Evolutionary conservation across 371 early-diverging fungal genomes (phyloP), one percentile per base, ranked within the genome.

Genomic region (Mucor racemosus): DNA sequence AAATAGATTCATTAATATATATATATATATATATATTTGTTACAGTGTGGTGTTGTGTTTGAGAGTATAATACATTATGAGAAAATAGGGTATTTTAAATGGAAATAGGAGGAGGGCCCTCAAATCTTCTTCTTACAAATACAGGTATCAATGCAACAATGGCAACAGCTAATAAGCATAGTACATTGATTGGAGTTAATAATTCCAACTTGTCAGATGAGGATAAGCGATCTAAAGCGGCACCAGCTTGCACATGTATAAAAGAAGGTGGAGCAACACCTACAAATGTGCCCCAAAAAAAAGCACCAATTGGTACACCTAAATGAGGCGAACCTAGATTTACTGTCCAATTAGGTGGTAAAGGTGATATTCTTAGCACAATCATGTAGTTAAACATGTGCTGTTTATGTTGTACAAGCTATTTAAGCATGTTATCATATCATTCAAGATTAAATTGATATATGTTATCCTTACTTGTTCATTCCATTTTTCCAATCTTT

Each of bases 181-280:
- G 17, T 0, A 81, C 68, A 56, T 84, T 84, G 21, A 69, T 67
- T n/a, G 79, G 76, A 7, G 84, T 84, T 0, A 84, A 54, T 14
- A 84, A 31, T 15, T 75, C 66, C 14, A 84, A 65, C 58, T 79
- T 70, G 55, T 86, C 85, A 31, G 86, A 82, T 19, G 86, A 84
- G 11, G 88, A 85, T 44, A 88, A 71, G 21, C 82, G 66, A 44
- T 86, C 86, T 58, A 88, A 56, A 4, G 88, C 86, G 11, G 82
- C 88, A 35, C 89, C 89, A 14, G 89, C 88, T 61, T 88, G 88
- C 5, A 86, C 84, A 66, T 89, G 89, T n/a, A 89, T 87, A 58
- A 89, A 88, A 0, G 87, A 86, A 3, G 85, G 82, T 13, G 84
- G 81, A 7, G 86, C 79, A 3, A 86, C 87, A 26, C 87, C 87